A percentile compares a stretch with the other conserved stretches of the same genome.
Conservation (phyloP, 495 filamentous ascomycete genomes). For the Thermothielavioides terrestris region DNA sequence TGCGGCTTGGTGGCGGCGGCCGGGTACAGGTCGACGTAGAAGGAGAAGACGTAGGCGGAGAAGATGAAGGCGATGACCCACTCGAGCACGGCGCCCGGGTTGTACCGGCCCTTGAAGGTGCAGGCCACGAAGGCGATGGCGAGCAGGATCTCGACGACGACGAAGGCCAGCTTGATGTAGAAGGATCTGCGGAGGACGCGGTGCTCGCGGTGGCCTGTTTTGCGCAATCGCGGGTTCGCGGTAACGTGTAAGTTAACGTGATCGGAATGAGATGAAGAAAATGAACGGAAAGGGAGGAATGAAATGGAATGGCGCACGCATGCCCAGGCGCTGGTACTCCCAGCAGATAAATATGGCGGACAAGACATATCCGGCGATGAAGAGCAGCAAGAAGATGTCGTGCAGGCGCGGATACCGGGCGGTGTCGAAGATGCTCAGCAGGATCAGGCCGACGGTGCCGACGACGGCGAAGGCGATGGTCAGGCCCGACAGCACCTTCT, state of each 20-base stretch:
- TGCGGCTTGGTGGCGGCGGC: conserved; percentile 53
- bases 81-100: conserved; percentile 51
- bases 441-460: conserved; percentile 71
- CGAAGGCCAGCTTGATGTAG: conserved; percentile 71
- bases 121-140: conserved; percentile 55
- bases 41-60: conserved; percentile 81
- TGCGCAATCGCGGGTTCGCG: too few relatives aligned
- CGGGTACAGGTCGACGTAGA: conserved; percentile 79
- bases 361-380: conserved; percentile 75
- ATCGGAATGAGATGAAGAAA: neutral
- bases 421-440: conserved; percentile 81
- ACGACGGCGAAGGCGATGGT: conserved; percentile 66
- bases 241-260: neutral
- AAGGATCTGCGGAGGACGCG: conserved; percentile 66
- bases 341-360: conserved; percentile 77
- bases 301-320: conserved; percentile 37
- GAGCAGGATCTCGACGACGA: conserved; percentile 67
- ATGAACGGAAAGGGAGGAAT: neutral
- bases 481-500: conserved; percentile 60
- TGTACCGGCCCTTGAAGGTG: conserved; percentile 34
- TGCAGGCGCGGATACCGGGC: conserved; percentile 55
- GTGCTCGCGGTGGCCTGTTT: conserved; percentile 58
- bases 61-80: conserved; percentile 88
- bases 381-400: conserved; percentile 68
- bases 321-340: conserved; percentile 79